Base-by-base conservation (phyloP, 1,284 basidiomycete genomes). In the Cyathus olla region DNA sequence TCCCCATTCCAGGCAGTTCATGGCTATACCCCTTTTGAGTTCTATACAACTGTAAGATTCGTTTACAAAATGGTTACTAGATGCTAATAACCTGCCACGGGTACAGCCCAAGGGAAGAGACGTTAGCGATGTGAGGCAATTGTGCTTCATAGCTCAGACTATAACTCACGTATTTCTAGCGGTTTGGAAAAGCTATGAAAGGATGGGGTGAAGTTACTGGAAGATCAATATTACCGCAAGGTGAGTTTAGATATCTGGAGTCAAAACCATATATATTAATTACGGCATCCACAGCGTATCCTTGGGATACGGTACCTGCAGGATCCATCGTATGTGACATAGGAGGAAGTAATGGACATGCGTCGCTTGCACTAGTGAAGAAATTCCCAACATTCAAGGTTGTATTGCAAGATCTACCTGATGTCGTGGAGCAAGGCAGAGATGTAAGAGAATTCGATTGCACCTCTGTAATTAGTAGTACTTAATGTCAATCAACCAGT, bases 311-410 rank as follows among this genome's bases (percentile, higher is more conserved):
- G 10, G 70, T 83, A 2, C 66, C 71, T 4, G 35, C 68, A 3
- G 76, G 72, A 13, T 72, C 80, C 0, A 77, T 74, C 0, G 64
- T 89, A 10, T 83, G 82, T 39, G 87, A 88, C 66, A 74, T 89
- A 10, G 86, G 84, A 3, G 78, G 83, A 1, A 82, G 85, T 1
- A 69, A 80, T 27, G 86, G 87, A 0, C 67, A 76, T 19, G 70
- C 84, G 21, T 73, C 80, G 4, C 71, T 86, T 19, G 74, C 77
- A 21, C 74, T 89, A 4, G 67, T 78, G 0, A 80, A 77, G 61
- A 66, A 66, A 9, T 75, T 80, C 51, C 80, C 84, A 0, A 73
- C 81, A 17, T 62, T 89, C 21, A 76, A 76, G 28, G 64, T 85
- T 19, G 70, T 78, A 4, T 57, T 86, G 4, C 86, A 88, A 67